A percentile compares a stretch with the other conserved stretches of the same genome.
Evolutionary conservation across 1,284 basidiomycete genomes (phyloP).

Genomic region (Crucibulum parvulum): DNA sequence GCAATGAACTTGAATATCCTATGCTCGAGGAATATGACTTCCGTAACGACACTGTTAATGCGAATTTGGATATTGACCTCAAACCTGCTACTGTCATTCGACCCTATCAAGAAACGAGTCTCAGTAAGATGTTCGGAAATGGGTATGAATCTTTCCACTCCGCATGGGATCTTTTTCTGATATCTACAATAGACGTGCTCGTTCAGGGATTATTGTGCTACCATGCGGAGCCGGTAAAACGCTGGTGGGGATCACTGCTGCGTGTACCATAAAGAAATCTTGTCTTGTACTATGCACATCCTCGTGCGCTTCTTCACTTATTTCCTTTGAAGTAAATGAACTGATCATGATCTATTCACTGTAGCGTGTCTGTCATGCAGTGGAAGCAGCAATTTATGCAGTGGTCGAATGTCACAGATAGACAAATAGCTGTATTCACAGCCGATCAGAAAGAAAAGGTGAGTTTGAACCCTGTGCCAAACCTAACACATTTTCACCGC

Average conservation of each 20-base stretch:
- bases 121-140: conserved; percentile 99
- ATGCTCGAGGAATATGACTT: conserved; percentile 99
- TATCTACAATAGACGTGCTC: conserved; percentile 73
- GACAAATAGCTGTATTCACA: conserved; percentile 95
- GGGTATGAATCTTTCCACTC: conserved; percentile 58
- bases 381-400: conserved; percentile 98
- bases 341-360: not conserved
- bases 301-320: conserved; percentile 66
- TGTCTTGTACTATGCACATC: conserved; percentile 98
- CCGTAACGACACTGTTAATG: conserved; percentile 92
- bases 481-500: not conserved
- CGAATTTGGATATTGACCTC: conserved; percentile 95
- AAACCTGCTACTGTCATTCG: conserved; percentile 96
- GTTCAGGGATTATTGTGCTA: conserved; percentile 98
- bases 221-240: conserved; percentile 99
- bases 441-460: conserved; percentile 97
- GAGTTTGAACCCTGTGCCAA: conserved; percentile 18
- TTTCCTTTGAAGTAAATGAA: conserved; percentile 9
- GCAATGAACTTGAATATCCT: conserved; percentile 94
- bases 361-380: conserved; percentile 95
- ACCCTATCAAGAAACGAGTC: conserved; percentile 95
- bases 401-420: conserved; percentile 96
- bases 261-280: conserved; percentile 99
- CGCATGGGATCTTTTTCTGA: not conserved
- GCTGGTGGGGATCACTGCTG: conserved; percentile 98